phyloP scores from a whole-genome alignment of 1,284 basidiomycete genomes.

The Entoloma clypeatum region DNA sequence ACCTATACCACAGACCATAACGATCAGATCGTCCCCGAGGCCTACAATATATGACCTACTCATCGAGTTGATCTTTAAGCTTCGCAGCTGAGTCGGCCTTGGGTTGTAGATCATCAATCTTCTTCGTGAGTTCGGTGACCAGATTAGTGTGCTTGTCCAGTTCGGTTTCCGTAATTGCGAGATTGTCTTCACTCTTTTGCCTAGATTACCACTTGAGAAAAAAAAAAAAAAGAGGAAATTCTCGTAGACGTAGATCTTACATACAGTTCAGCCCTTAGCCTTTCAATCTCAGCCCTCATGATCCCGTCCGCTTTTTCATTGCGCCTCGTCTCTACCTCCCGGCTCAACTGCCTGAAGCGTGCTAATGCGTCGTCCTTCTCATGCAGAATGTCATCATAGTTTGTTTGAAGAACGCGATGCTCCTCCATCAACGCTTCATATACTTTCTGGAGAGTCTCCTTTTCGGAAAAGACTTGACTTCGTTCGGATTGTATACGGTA shows the following conservation, averaged over 20 bases:
- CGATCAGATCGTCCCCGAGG: neutral
- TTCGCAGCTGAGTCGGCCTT: constrained; percentile 74
- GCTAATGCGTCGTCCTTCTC: constrained; percentile 70
- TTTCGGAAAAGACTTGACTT: constrained; percentile 69
- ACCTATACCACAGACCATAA: constrained; percentile 42
- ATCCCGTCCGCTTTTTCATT: constrained; percentile 68
- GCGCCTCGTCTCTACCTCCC: constrained; percentile 54
- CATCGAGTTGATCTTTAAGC: constrained; percentile 92
- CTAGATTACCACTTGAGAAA: constrained; percentile 37
- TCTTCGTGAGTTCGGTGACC: constrained; percentile 71
- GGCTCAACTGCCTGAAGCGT: constrained; percentile 53
- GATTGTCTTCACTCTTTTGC: constrained; percentile 87
- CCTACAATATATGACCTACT: constrained; percentile 56
- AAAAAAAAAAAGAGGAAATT: neutral
- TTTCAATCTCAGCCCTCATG: constrained; percentile 76
- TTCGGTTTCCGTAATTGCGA: constrained; percentile 75
- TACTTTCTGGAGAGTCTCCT: constrained; percentile 76
- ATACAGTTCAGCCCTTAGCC: constrained; percentile 76
- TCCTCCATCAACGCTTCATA: constrained; percentile 76
- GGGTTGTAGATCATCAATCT: constrained; percentile 78
- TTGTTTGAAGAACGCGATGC: constrained; percentile 68
- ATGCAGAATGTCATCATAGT: constrained; percentile 61
- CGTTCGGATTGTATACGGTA: constrained; percentile 80
- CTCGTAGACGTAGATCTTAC: constrained; percentile 30
- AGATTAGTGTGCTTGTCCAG: constrained; percentile 71